A percentile compares a stretch with the other conserved stretches of the same genome.
Conservation (phyloP, 2,329 filamentous ascomycete species). For the Didymella glomerata region DNA sequence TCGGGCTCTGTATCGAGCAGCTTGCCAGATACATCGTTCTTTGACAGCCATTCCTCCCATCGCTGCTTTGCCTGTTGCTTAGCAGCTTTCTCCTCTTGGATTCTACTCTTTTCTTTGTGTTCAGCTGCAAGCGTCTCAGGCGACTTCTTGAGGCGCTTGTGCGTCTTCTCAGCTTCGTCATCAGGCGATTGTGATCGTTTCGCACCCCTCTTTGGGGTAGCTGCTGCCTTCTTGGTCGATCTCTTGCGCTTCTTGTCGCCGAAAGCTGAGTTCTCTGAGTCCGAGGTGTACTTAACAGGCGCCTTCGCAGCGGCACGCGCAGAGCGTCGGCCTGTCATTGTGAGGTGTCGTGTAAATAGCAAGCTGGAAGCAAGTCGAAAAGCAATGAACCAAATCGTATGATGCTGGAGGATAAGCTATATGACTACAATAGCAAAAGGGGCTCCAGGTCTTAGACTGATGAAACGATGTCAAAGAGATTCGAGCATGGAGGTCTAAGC, state of each 20-base stretch:
- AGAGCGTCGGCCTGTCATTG: slow-evolving; percentile 27
- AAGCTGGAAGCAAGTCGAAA: not conserved
- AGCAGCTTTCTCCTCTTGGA: slow-evolving; percentile 12
- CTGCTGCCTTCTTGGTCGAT: slow-evolving; percentile 1
- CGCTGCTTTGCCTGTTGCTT: slow-evolving; percentile 14
- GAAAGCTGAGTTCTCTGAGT: slow-evolving; percentile 25
- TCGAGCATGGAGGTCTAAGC: slow-evolving; percentile 2
- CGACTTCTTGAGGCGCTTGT: slow-evolving; percentile 21
- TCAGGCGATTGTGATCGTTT: not conserved
- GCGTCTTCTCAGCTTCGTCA: not conserved
- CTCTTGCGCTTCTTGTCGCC: slow-evolving; percentile 19
- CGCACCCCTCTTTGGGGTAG: slow-evolving; percentile 6
- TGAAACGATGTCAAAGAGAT: not conserved
- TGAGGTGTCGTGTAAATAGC: not conserved
- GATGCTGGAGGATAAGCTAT: not conserved
- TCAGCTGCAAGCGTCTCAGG: slow-evolving; percentile 9
- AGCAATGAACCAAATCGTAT: not conserved
- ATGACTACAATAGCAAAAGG: not conserved
- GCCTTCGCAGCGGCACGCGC: slow-evolving; percentile 23
- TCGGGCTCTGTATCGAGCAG: not conserved
- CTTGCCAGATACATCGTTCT: slow-evolving; percentile 13
- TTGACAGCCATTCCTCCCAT: slow-evolving; percentile 16
- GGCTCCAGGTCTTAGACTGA: not conserved
- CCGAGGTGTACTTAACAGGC: slow-evolving; percentile 28
- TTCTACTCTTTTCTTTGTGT: slow-evolving; percentile 1